A percentile compares a stretch with the other conserved stretches of the same genome.
Conservation (phyloP, 306 rosid genomes). For the Vigna angularis region DNA sequence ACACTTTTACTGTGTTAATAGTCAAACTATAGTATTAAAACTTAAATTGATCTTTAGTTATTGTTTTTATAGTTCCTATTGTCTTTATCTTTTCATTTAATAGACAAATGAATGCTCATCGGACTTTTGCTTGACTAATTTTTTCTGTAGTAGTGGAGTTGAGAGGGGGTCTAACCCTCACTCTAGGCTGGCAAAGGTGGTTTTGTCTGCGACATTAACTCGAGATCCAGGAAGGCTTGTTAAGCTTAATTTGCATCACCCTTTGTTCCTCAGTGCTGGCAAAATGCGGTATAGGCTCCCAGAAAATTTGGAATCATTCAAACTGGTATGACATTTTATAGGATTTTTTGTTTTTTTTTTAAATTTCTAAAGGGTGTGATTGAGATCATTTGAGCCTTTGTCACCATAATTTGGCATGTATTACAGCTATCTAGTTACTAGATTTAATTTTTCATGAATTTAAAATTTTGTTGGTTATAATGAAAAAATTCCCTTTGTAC, state of each 20-base stretch:
- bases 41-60: slow-evolving; percentile 1
- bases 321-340: slow-evolving; percentile 61
- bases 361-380: neutral
- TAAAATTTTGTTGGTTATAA: slow-evolving; percentile 13
- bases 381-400: neutral
- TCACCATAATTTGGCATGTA: neutral
- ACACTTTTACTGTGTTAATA: slow-evolving; percentile 14
- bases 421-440: neutral
- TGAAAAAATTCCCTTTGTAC: slow-evolving; percentile 18
- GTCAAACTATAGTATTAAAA: slow-evolving; percentile 1
- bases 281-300: slow-evolving; percentile 83
- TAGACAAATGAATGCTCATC: slow-evolving; percentile 1
- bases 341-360: slow-evolving; percentile 9
- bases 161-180: slow-evolving; percentile 84
- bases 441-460: slow-evolving; percentile 6
- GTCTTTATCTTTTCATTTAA: neutral
- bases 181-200: slow-evolving; percentile 89
- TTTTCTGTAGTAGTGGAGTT: slow-evolving; percentile 72
- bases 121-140: neutral
- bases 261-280: slow-evolving; percentile 84
- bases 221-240: slow-evolving; percentile 91
- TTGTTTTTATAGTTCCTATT: neutral
- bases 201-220: slow-evolving; percentile 86
- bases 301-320: slow-evolving; percentile 76
- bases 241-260: slow-evolving; percentile 85